These are phyloP conservation scores for Aspergillaceae sp. DNA, from an alignment of 2,329 filamentous ascomycete genomes.

Conservation along the genomic window DNA sequence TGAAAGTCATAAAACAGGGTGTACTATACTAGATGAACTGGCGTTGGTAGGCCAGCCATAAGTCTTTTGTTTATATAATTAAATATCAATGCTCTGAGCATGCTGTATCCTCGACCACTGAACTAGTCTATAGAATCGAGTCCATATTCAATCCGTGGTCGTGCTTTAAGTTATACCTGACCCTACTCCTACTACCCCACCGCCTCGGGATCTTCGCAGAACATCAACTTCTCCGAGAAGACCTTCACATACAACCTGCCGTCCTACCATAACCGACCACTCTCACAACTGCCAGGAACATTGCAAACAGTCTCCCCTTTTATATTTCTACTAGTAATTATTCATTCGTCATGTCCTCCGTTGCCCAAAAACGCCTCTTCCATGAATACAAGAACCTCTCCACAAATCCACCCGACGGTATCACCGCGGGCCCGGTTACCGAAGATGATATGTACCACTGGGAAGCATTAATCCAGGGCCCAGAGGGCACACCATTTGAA, in stretches of 20 bases:
- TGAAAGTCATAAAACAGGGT: slow-evolving; percentile 2
- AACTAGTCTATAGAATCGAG: too few relatives aligned
- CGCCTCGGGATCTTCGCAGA: neutral
- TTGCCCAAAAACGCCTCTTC: slow-evolving; percentile 69
- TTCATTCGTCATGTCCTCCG: slow-evolving; percentile 29
- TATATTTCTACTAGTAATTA: neutral
- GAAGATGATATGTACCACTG: slow-evolving; percentile 95
- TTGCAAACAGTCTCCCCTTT: neutral
- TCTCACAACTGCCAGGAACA: neutral
- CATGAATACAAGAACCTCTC: slow-evolving; percentile 93
- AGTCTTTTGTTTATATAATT: neutral
- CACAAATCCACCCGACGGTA: slow-evolving; percentile 92
- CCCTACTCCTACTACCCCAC: neutral
- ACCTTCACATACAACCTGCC: neutral
- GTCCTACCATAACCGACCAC: neutral
- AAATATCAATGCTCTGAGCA: neutral
- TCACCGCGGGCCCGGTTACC: slow-evolving; percentile 83
- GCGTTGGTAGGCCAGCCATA: neutral
- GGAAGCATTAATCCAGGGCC: slow-evolving; percentile 94
- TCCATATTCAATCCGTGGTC: too few relatives aligned
- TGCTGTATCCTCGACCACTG: too few relatives aligned
- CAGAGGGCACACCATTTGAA: slow-evolving; percentile 91
- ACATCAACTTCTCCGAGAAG: neutral
- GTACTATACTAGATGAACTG: neutral
- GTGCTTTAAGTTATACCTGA: too few relatives aligned